Percentiles rank a stretch among this genome's conserved stretches.
These are phyloP conservation scores for Aspergillus pseudoterreus DNA, from an alignment of 2,329 filamentous ascomycete genomes.

Conservation along the genomic window DNA sequence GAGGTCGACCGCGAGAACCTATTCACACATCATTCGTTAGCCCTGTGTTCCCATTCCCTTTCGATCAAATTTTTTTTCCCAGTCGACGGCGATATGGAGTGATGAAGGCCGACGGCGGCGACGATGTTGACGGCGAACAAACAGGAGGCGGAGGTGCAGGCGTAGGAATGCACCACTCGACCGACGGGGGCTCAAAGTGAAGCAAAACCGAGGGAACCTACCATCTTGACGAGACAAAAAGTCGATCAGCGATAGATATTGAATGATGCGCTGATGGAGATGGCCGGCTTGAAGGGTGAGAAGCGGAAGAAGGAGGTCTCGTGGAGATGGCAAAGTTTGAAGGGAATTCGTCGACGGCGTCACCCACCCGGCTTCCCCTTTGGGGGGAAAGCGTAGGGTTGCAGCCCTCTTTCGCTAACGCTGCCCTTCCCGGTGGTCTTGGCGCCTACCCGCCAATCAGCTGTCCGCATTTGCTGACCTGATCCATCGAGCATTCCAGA, in stretches of 20 bases:
- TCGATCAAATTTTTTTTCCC: neutral
- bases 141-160: neutral
- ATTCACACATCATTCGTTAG: conserved; percentile 24
- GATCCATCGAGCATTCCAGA: conserved; percentile 3
- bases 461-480: neutral
- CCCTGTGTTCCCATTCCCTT: neutral
- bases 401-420: conserved; percentile 36
- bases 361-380: conserved; percentile 21
- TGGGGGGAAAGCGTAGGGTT: conserved; percentile 29
- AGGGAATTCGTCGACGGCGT: conserved; percentile 29
- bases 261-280: conserved; percentile 39
- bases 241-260: conserved; percentile 40
- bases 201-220: conserved; percentile 21
- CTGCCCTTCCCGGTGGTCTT: conserved; percentile 20
- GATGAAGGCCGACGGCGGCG: conserved; percentile 4
- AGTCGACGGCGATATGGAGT: neutral
- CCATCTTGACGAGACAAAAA: conserved; percentile 43
- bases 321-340: conserved; percentile 32
- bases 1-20: conserved; percentile 99
- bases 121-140: conserved; percentile 14
- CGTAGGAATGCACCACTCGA: no score
- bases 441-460: conserved; percentile 6
- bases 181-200: no score
- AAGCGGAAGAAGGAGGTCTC: conserved; percentile 31
- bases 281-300: conserved; percentile 35